These are phyloP conservation scores for Stentor roeselii DNA, from an alignment of 73 alveolate species.

Conservation along the genomic window DNA sequence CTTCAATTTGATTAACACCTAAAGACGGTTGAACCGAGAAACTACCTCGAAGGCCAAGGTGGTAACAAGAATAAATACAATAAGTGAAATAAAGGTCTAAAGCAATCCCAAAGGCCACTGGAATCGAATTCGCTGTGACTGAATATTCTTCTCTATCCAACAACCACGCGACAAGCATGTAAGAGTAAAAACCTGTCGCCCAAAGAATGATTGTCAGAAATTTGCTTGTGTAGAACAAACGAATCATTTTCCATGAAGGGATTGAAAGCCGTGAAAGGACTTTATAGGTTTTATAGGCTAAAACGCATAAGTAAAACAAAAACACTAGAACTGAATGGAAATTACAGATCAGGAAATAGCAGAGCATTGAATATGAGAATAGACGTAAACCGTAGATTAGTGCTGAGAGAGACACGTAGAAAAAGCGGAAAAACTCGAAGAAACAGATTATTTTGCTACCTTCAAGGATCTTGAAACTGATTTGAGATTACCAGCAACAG, in stretches of 20 bases:
- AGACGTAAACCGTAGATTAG: neutral
- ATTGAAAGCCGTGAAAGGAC: neutral
- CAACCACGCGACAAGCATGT: neutral
- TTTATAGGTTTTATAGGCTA: neutral
- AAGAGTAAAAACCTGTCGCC: neutral
- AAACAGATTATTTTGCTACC: neutral
- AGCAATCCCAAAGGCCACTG: neutral
- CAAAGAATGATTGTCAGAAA: neutral
- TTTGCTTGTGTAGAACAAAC: neutral
- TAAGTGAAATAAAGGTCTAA: neutral
- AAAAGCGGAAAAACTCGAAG: neutral
- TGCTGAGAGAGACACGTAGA: neutral
- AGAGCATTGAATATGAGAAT: neutral
- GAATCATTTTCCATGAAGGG: neutral
- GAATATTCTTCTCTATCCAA: neutral
- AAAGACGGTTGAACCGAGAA: neutral
- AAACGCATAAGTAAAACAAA: neutral
- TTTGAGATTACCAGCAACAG: neutral
- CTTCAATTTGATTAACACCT: neutral
- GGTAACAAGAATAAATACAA: conserved; percentile 11
- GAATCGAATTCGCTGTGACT: neutral
- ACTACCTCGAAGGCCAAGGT: neutral
- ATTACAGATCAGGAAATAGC: neutral
- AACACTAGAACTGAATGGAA: neutral
- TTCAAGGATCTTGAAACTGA: neutral